Evolutionary conservation across 2,329 filamentous ascomycete species (phyloP), one percentile per base, ranked within the genome.

Genomic region (Pseudocercospora fuligena): DNA sequence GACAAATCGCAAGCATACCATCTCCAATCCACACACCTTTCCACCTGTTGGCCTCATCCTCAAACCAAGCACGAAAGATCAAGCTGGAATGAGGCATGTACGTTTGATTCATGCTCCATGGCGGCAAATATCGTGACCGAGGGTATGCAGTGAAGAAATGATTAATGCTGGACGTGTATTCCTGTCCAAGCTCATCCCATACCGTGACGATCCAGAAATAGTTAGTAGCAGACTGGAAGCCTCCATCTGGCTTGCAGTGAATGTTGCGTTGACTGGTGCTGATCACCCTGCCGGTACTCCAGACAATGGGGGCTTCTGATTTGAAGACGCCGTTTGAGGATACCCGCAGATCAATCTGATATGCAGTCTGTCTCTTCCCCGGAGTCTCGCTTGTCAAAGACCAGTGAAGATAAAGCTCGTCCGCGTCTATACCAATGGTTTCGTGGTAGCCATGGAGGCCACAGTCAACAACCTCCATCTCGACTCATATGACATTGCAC

Each of bases 51-150:
- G 70, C 68, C 64, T 79, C 76, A 46, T 81, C 77, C 67, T 80
- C 79, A 60, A 81, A 81, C 80, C 79, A 81, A 5, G 79, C 77
- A 29, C 79, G 76, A 64, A 81, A 81, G 63, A 81, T 81, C 12
- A 81, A 73, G 40, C 78, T 80, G 4, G 77, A 76, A 62, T 81
- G 79, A 9, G 79, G 79, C 79, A 81, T 81, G 66, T 81, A 80
- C 19, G 76, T 80, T 61, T 81, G 79, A 60, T 80, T 81, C 78
- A 81, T 81, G 67, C 79, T 80, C 58, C 79, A 80, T 0, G 79
- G 79, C 8, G 79, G 80, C 16, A 81, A 64, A 16, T 80, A 68
- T 56, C 72, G 75, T 7, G 74, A 76, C n/a, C 59, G 36, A 16
- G 59, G 59, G 16, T 81, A 81, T 2, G 79, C 77, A 1, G 79